These are phyloP conservation scores for Cucumis melo DNA, from an alignment of 306 rosid species.

Conservation along the genomic window DNA sequence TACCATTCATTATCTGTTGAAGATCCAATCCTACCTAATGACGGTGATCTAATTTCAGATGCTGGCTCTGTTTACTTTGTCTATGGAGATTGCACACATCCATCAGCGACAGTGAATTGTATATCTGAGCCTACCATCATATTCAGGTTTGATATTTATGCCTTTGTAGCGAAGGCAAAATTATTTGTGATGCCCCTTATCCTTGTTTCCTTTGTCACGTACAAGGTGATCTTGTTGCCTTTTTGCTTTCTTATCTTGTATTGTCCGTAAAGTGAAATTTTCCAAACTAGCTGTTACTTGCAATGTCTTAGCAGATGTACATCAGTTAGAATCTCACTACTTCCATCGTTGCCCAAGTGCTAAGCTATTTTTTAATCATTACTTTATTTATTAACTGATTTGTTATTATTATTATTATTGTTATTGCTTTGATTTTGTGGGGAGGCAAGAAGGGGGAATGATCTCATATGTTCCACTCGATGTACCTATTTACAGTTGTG, in stretches of 20 bases:
- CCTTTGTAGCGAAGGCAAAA: background rate
- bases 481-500: slow-evolving; percentile 38
- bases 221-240: background rate
- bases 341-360: background rate
- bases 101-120: slow-evolving; percentile 30
- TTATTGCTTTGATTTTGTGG: background rate
- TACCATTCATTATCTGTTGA: slow-evolving; percentile 51
- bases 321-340: background rate
- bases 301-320: no score
- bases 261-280: background rate
- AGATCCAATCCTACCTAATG: slow-evolving; percentile 34
- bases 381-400: background rate
- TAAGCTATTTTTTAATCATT: background rate
- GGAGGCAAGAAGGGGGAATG: background rate
- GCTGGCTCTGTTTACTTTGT: slow-evolving; percentile 73
- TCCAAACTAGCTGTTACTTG: background rate
- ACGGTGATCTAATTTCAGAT: slow-evolving; percentile 30
- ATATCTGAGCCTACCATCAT: slow-evolving; percentile 54
- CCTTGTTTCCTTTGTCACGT: background rate
- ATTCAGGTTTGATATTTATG: slow-evolving; percentile 38
- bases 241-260: background rate
- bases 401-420: no score
- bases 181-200: background rate
- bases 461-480: background rate
- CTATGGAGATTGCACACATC: slow-evolving; percentile 79